Evolutionary conservation across 352 stramenopile species (phyloP).

Genomic region (Thraustochytrium striatum): DNA sequence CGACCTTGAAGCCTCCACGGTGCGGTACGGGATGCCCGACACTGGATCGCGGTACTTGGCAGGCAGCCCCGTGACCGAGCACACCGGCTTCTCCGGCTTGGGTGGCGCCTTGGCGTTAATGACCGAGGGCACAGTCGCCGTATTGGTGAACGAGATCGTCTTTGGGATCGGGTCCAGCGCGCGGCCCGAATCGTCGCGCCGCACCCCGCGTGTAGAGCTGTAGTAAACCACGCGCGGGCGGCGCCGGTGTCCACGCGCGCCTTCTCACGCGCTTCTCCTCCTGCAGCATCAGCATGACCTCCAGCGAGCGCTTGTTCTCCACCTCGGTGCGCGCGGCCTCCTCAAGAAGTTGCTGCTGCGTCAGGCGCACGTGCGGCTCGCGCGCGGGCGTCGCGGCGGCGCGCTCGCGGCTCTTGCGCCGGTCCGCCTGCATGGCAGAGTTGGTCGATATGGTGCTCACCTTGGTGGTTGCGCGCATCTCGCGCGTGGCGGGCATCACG

Average conservation of each 20-base stretch:
- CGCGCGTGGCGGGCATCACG: neutral
- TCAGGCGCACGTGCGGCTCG: slow-evolving; percentile 20
- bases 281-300: slow-evolving; percentile 50
- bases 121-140: slow-evolving; percentile 25
- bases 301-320: slow-evolving; percentile 49
- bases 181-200: neutral
- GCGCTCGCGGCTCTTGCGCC: neutral
- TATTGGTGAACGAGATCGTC: slow-evolving; percentile 42
- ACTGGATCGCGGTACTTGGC: slow-evolving; percentile 56
- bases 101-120: slow-evolving; percentile 42
- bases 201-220: slow-evolving; percentile 17
- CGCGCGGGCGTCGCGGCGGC: neutral
- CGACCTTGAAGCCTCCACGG: slow-evolving; percentile 54
- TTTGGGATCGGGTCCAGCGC: neutral
- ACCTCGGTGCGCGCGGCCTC: slow-evolving; percentile 51
- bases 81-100: slow-evolving; percentile 48
- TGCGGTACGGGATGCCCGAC: slow-evolving; percentile 52
- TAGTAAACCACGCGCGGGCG: slow-evolving; percentile 39
- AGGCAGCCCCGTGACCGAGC: slow-evolving; percentile 54
- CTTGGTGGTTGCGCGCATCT: slow-evolving; percentile 16
- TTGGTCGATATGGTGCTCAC: slow-evolving; percentile 24
- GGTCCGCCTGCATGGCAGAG: neutral
- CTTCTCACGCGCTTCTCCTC: slow-evolving; percentile 52
- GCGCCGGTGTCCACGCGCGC: slow-evolving; percentile 22
- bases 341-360: slow-evolving; percentile 47